Evolutionary conservation across 2,329 filamentous ascomycete species (phyloP), one percentile per base, ranked within the genome.

Genomic region (Scleromitrula shiraiana): DNA sequence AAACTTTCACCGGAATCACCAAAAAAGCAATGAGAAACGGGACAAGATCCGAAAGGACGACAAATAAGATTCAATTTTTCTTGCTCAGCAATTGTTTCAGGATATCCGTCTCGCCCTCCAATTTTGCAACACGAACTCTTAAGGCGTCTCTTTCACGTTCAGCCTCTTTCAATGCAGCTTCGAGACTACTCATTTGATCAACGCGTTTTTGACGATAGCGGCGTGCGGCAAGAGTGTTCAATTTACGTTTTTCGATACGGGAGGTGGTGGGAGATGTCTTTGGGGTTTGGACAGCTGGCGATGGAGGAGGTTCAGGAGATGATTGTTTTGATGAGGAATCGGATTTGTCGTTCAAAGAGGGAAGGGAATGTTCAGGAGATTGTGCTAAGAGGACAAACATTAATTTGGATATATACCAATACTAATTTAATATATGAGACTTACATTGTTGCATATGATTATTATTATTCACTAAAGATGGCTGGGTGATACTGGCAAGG

Each of bases 121-220:
- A 71, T 58, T 78, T 70, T 8, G 80, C 81, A 50, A 85, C 72
- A 51, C 75, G 72, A 45, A 85, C 66, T 46, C 74, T 76, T 56
- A 85, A 63, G 14, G 78, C 78, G 57, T 87, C 82, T 15, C 80
- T 68, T 59, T 86, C 82, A 40, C 71, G 64, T 50, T 75, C 76
- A 59, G 81, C 73, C 36, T 75, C 71, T 39, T 73, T 73, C 35
- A 87, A 67, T 17, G 77, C 73, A 7, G 67, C 64, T 63, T 86
- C 82, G 26, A 87, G 70, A 52, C 78, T 75, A 22, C 66, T 67
- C 63, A 85, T 77, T 52, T 80, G 78, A 57, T 86, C 82, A 27
- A 85, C 72, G 38, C 81, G 77, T 63, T 83, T 83, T 62, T 86
- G 82, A 22, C 83, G 78, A 61, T 85, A 86, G 52, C 82, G 80